Percentiles rank a stretch among this genome's conserved stretches.
phyloP scores from a whole-genome alignment of 352 stramenopile species.

The Sclerospora graminicola region DNA sequence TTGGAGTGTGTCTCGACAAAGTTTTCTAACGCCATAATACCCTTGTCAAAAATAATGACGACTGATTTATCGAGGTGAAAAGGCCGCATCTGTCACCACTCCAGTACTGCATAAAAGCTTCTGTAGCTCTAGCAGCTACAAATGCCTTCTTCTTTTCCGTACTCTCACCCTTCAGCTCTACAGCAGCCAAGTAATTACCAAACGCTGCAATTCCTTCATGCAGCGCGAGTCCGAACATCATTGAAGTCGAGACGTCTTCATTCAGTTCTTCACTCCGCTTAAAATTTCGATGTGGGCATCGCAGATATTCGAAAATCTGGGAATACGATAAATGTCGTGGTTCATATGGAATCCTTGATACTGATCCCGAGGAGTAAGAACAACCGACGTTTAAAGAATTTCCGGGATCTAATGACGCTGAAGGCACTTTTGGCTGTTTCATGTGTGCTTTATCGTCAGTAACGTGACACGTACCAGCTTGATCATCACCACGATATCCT shows the following conservation, averaged over 20 bases:
- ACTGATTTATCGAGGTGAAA: constrained; percentile 32
- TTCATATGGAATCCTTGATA: constrained; percentile 21
- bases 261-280: constrained; percentile 47
- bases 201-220: constrained; percentile 64
- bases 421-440: background rate
- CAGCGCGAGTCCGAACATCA: constrained; percentile 66
- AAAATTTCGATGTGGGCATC: constrained; percentile 75
- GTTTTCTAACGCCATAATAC: constrained; percentile 21
- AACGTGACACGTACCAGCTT: background rate
- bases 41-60: constrained; percentile 26
- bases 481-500: background rate
- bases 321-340: constrained; percentile 69
- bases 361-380: background rate
- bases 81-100: constrained; percentile 20
- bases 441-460: background rate
- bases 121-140: constrained; percentile 9
- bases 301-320: constrained; percentile 70
- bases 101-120: constrained; percentile 22
- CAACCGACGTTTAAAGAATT: background rate
- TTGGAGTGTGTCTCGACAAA: constrained; percentile 34
- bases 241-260: constrained; percentile 33
- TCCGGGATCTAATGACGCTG: background rate
- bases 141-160: constrained; percentile 8
- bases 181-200: constrained; percentile 14
- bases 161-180: constrained; percentile 1